Evolutionary conservation across 2,329 filamentous ascomycete species (phyloP), one percentile per base, ranked within the genome.

Genomic region (Exophiala sp.): DNA sequence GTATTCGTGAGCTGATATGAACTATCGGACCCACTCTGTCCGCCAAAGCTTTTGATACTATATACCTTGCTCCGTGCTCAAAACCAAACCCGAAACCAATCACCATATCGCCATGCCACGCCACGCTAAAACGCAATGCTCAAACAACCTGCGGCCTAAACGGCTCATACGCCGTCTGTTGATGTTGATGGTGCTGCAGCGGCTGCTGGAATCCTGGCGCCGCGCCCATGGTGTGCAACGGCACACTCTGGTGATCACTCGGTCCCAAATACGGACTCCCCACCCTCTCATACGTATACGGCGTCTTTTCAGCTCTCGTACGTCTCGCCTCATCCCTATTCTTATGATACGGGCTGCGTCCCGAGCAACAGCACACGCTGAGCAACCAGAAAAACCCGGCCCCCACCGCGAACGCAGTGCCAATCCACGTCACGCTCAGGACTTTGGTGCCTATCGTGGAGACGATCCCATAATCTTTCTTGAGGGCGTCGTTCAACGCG

Each of bases 361-460:
- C 89, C 63, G 81, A 84, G 79, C 91, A 96, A 83, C 91, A 97
- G 86, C 92, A 97, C 66, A 88, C 82, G 71, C 85, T 89, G 71
- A 95, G 83, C 67, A 91, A 75, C 92, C 94, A 97, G 86, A 97
- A 96, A 68, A 96, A 73, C 60, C 82, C 83, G 6, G 87, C 86
- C 39, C 72, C 88, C 33, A 94, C 68, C 58, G 87, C 86, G 68
- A 95, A 91, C 24, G 82, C 88, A 36, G 86, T 86, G 40, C 85
- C 86, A 56, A 97, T 77, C 89, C 91, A 96, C 64, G 87, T 82
- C 16, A 84, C 74, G 34, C 79, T 79, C 50, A 94, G 83, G 75
- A 88, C 92, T 55, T 78, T 75, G 29, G 70, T 81, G 73, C 91
- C 88, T 68, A 95, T 74, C 47, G 69, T 72, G 47, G 84, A 82